Base-by-base conservation (phyloP, 306 rosid genomes). In the Calophaca sinica region DNA sequence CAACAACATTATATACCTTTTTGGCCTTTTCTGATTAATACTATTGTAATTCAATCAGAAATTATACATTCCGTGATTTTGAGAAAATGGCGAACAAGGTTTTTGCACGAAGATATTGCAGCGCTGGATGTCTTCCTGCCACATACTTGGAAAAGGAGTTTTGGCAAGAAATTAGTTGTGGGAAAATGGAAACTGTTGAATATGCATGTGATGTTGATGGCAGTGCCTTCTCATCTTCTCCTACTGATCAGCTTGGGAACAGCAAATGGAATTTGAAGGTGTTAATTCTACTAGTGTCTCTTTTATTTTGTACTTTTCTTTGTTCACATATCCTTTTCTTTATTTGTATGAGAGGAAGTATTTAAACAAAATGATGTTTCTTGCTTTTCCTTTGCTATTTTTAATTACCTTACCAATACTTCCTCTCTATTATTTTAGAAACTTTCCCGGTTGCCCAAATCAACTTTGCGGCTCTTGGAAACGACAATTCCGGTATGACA, bases 131-230 rank as follows among this genome's bases (percentile, higher is more conserved):
- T 76, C 99, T 96, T 81, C 97, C 99, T 15, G 85, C 96, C 60
- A 35, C 87, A 54, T 89, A 86, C 81, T 51, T 96, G 87, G 99
- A 96, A 79, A 96, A 90, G 67, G 98, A 92, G 83, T 96, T 96
- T 85, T 96, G 99, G 98, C 88, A 85, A 52, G 99, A 92, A 90
- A 89, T 96, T 84, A 81, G 88, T 73, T 84, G 90, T 83, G 99
- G 97, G 69, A 90, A 87, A 85, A 92, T 94, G 81, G 97, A 96
- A 76, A 81, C 88, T 36, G 98, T 96, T 75, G 98, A 96, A 75
- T 96, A 96, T 86, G 99, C 99, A 41, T 96, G 99, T 82, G 98
- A 96, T 80, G 93, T 96, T 82, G 99, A 96, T 66, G 99, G 99
- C 70, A 92, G 93, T 85, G 98, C 99, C 53, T 96, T 96, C 83